Evolutionary conservation across 2,329 filamentous ascomycete species (phyloP).

Genomic region (Exutisphaerella laricina): DNA sequence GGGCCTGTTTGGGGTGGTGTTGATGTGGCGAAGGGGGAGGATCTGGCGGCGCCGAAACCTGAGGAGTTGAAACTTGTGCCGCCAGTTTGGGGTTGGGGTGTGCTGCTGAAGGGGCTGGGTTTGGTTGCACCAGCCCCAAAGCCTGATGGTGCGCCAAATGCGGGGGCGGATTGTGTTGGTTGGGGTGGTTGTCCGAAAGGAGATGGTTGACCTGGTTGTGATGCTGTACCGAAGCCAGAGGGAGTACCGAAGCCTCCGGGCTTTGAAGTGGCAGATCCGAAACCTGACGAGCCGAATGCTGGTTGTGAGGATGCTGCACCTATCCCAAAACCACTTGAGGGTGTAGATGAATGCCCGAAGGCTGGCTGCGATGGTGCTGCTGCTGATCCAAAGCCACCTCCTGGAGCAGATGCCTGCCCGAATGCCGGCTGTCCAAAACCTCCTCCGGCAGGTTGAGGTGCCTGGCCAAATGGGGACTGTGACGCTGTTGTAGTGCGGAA

Average conservation of each 20-base stretch:
- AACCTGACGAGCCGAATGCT: conserved; percentile 15
- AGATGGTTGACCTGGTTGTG: not conserved
- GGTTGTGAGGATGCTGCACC: conserved; percentile 13
- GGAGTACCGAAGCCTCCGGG: not conserved
- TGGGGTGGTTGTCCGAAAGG: not conserved
- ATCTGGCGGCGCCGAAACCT: conserved; percentile 17
- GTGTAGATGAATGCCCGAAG: conserved; percentile 35
- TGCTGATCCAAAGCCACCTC: conserved; percentile 1
- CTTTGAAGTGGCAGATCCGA: conserved; percentile 11
- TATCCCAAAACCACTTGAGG: conserved; percentile 10
- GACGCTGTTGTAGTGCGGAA: conserved; percentile 30
- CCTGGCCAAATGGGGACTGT: conserved; percentile 29
- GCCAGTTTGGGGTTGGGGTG: conserved; percentile 6
- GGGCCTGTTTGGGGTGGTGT: no score
- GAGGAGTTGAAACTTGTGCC: conserved; percentile 17
- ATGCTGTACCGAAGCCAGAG: conserved; percentile 5
- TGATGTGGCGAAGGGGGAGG: conserved; percentile 5
- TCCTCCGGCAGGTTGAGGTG: conserved; percentile 29
- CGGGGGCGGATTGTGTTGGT: conserved; percentile 1
- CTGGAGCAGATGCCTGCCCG: conserved; percentile 2
- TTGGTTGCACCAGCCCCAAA: not conserved
- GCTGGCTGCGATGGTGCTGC: conserved; percentile 21
- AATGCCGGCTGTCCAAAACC: conserved; percentile 17
- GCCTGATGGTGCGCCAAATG: conserved; percentile 2
- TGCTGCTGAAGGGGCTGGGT: not conserved